phyloP scores from a whole-genome alignment of 2,329 filamentous ascomycete genomes.

The Sphaerulina musiva region DNA sequence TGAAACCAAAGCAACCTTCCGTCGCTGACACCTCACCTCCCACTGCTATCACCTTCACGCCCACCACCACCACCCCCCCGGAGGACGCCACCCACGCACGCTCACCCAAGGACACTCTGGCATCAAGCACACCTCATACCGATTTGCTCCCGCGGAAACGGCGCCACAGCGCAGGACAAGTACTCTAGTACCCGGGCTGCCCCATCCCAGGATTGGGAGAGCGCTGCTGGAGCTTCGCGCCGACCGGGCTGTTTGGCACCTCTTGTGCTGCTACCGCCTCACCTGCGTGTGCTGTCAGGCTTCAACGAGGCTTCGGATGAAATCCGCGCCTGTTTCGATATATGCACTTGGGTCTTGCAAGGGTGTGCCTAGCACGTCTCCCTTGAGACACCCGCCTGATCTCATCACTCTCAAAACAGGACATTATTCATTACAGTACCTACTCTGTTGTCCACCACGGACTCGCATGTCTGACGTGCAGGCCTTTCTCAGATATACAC shows the following conservation, averaged over 20 bases:
- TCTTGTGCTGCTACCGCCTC: background rate
- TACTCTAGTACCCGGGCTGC: constrained; percentile 2
- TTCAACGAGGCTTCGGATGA: background rate
- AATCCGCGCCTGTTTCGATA: constrained; percentile 10
- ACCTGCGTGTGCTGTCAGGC: background rate
- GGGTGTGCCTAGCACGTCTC: constrained; percentile 13
- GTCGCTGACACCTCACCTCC: no score
- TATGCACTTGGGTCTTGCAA: constrained; percentile 4
- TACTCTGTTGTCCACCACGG: background rate
- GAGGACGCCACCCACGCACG: background rate
- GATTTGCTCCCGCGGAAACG: constrained; percentile 6
- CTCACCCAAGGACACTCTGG: constrained; percentile 3
- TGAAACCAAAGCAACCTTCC: background rate
- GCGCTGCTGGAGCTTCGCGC: constrained; percentile 1
- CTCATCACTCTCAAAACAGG: background rate
- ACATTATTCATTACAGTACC: background rate
- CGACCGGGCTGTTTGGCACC: constrained; percentile 1
- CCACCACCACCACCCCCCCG: no score
- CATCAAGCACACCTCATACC: background rate
- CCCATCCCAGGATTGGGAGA: background rate
- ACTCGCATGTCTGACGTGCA: constrained; percentile 10
- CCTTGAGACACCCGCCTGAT: constrained; percentile 4
- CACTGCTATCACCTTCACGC: no score
- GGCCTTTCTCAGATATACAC: constrained; percentile 6
- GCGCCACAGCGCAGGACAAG: background rate